phyloP scores from a whole-genome alignment of 345 rosid genomes.

The Turritis glabra region DNA sequence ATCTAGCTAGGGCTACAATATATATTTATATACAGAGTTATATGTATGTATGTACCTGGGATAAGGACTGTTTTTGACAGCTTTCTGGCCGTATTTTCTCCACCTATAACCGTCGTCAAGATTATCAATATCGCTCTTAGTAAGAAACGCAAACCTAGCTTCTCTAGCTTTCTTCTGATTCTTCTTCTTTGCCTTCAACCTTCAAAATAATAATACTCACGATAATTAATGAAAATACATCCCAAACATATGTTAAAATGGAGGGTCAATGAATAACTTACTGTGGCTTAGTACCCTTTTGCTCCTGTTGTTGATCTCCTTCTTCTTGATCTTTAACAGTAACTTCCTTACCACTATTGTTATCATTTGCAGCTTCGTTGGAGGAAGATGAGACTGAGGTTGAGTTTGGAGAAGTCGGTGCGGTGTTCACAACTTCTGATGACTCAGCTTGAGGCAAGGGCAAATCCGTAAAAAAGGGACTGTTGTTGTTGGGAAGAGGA shows the following conservation, averaged over 20 bases:
- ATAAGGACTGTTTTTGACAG: constrained; percentile 94
- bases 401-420: constrained; percentile 86
- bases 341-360: constrained; percentile 28
- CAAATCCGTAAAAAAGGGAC: constrained; percentile 25
- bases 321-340: constrained; percentile 56
- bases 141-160: constrained; percentile 93
- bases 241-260: not conserved
- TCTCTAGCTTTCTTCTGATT: constrained; percentile 77
- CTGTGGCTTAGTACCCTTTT: constrained; percentile 68
- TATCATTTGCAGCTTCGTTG: constrained; percentile 60
- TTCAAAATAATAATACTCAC: constrained; percentile 23
- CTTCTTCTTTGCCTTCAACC: constrained; percentile 92
- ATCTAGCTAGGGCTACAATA: constrained; percentile 28
- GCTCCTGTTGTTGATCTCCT: constrained; percentile 46
- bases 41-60: constrained; percentile 60
- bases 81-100: constrained; percentile 99
- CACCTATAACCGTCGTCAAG: constrained; percentile 97
- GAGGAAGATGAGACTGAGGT: constrained; percentile 81
- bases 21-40: constrained; percentile 19
- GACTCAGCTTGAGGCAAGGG: constrained; percentile 47
- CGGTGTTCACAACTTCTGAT: constrained; percentile 69
- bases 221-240: constrained; percentile 1
- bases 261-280: constrained; percentile 37
- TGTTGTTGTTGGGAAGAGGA: constrained; percentile 30
- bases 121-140: constrained; percentile 91